phyloP scores from a whole-genome alignment of 2,329 filamentous ascomycete species.

The Fusarium anthophilum region DNA sequence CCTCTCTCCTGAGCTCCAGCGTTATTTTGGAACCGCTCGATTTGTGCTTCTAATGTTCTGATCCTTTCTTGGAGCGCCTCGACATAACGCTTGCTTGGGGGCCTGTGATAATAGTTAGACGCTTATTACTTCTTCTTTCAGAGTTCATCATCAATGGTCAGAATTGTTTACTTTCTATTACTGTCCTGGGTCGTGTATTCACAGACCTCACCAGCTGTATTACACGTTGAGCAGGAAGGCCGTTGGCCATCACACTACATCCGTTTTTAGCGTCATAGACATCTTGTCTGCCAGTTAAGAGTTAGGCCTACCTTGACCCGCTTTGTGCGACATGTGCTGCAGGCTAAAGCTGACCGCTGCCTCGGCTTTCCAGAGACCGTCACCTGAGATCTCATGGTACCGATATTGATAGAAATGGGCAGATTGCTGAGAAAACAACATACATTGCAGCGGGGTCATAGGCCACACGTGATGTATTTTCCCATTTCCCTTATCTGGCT shows the following conservation, averaged over 20 bases:
- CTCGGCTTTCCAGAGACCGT: not conserved
- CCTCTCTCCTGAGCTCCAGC: fast-evolving
- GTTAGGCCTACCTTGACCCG: not conserved
- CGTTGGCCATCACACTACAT: not conserved
- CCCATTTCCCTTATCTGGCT: not conserved
- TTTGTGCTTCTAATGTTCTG: not conserved
- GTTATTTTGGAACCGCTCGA: fast-evolving
- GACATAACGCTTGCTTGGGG: not conserved
- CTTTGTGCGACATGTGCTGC: not conserved
- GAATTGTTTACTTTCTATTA: not conserved
- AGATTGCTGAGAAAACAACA: not conserved
- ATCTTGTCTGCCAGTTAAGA: too few species aligned
- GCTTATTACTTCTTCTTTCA: fast-evolving
- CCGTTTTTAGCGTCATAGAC: not conserved
- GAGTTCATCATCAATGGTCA: fast-evolving
- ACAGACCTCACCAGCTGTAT: not conserved
- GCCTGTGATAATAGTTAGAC: not conserved
- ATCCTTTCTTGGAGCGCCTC: not conserved
- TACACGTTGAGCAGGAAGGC: not conserved
- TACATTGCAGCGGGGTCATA: not conserved
- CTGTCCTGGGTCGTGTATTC: not conserved
- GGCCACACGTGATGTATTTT: not conserved
- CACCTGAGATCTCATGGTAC: not conserved
- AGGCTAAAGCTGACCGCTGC: not conserved
- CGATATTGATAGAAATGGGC: not conserved